Evolutionary conservation across 106 monocot species (phyloP), one percentile per base, ranked within the genome.

Genomic region (Alisma plantagoaquatica): DNA sequence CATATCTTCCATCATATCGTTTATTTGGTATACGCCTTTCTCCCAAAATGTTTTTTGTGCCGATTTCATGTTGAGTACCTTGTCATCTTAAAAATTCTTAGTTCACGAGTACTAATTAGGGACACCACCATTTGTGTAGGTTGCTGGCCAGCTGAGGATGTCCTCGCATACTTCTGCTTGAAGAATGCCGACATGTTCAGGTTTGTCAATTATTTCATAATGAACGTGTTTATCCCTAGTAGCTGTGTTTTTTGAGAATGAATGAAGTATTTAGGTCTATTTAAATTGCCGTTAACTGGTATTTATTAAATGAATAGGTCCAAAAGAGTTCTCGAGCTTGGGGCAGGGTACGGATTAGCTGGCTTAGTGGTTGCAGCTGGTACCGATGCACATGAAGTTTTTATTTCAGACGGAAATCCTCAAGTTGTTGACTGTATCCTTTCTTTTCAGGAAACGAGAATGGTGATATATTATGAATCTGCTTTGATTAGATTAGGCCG

Each of bases 361-460:
- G 87, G 87, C 56, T 73, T 94, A 53, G 69, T 70, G 46, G 78
- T 94, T 62, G 93, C 87, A 15, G 74, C 72, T 63, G 59, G 66
- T 52, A 77, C 93, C 20, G 71, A 70, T 64, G 93, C 93, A 57
- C 28, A 30, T 23, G 84, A 94, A 55, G 83, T 94, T 46, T 59
- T 88, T 51, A 87, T 94, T 57, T 88, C 93, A 67, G 93, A 94
- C 75, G 93, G 93, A 27, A 94, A 94, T 73, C 87, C 93, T 32
- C 66, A 84, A 77, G 93, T 88, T 68, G 62, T 88, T 51, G 65
- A 84, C 46, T 94, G 93, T 94, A 88, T 94, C 92, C 86, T 79
- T 71, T 54, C 29, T 31, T n/a, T n/a, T n/a, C n/a, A n/a, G n/a
- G n/a, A n/a, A n/a, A n/a, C n/a, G n/a, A n/a, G n/a, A n/a, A n/a